A percentile compares a stretch with the other conserved stretches of the same genome.
These are phyloP conservation scores for Fomitopsis betulina DNA, from an alignment of 1,284 basidiomycete genomes.

Conservation along the genomic window DNA sequence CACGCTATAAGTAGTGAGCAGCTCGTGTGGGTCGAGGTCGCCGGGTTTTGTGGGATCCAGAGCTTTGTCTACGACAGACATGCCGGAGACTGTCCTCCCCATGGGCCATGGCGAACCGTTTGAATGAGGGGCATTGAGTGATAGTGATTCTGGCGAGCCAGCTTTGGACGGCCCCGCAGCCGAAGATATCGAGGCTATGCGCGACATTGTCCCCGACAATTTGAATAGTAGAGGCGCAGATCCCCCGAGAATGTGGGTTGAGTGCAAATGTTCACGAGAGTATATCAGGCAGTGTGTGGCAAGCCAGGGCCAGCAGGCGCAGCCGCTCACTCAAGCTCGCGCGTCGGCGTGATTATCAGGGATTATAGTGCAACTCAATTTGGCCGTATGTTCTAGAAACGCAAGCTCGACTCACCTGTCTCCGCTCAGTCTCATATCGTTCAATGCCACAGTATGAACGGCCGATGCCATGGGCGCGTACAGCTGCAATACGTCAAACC, in stretches of 20 bases:
- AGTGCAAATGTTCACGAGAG: background rate
- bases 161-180: background rate
- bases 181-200: constrained; percentile 1
- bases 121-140: background rate
- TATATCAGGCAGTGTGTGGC: background rate
- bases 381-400: background rate
- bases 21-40: constrained; percentile 69
- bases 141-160: background rate
- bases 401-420: too few species aligned
- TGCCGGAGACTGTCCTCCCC: constrained; percentile 18
- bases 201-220: background rate
- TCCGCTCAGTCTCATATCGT: too few species aligned
- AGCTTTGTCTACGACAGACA: constrained; percentile 13
- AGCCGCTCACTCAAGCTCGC: background rate
- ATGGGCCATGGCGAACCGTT: constrained; percentile 7
- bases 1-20: constrained; percentile 73
- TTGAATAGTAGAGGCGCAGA: background rate
- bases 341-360: background rate
- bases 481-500: background rate
- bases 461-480: too few species aligned
- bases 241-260: background rate
- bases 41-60: constrained; percentile 13
- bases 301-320: background rate
- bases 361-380: background rate
- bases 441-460: too few species aligned